Conservation (phyloP, 352 stramenopile genomes). For the Phytophthora uliginosa region DNA sequence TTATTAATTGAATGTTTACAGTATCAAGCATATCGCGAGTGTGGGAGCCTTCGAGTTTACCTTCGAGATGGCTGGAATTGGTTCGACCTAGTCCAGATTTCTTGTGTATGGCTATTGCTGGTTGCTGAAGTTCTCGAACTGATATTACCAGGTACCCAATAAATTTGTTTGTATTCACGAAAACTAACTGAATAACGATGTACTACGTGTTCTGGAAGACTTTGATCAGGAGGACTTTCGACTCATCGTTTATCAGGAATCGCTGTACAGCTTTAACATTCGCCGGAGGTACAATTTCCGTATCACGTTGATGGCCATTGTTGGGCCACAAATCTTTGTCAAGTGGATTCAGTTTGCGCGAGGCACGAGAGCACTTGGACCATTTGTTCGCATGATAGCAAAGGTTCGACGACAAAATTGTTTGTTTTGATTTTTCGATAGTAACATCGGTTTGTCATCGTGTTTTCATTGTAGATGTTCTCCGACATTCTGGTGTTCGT, state of each 20-base stretch:
- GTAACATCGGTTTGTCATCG: neutral
- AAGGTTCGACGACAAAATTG: constrained; percentile 49
- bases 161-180: neutral
- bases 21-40: constrained; percentile 57
- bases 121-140: constrained; percentile 61
- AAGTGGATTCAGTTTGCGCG: constrained; percentile 87
- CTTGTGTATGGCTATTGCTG: constrained; percentile 75
- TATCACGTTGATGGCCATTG: constrained; percentile 83
- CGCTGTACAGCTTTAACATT: constrained; percentile 61
- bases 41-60: constrained; percentile 66
- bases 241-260: constrained; percentile 70
- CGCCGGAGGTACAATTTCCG: constrained; percentile 79
- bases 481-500: constrained; percentile 81
- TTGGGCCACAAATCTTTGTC: constrained; percentile 82
- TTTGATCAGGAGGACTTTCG: constrained; percentile 52
- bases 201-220: neutral
- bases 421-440: neutral
- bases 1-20: constrained; percentile 7
- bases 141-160: constrained; percentile 27
- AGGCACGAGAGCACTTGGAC: constrained; percentile 69
- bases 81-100: constrained; percentile 82
- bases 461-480: constrained; percentile 68
- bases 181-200: neutral
- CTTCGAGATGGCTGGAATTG: constrained; percentile 82
- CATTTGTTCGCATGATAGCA: constrained; percentile 90